Base-by-base conservation (phyloP, 139 green algal species). In the Tetradesmus obliquus region DNA sequence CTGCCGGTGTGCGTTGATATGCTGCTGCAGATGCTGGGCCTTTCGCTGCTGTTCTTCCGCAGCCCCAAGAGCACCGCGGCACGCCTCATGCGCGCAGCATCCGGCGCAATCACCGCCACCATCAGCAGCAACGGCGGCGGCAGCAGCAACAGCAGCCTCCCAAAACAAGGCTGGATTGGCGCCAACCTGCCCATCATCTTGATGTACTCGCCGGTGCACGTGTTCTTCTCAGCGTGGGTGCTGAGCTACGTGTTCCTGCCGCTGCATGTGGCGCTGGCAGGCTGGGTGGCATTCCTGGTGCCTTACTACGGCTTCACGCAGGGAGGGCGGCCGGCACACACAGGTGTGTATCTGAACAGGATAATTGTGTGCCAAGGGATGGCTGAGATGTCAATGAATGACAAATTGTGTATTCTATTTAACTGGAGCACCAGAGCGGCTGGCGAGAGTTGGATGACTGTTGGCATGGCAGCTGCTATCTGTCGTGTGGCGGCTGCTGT, bases 251-350 rank as follows among this genome's bases (percentile, higher is more conserved):
- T 87, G 58, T 88, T 96, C 69, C 57, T 96, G 87, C 95, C 94
- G 7, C 45, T 83, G 54, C 17, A 58, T 3, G 15, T 51, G 24
- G 93, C 92, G 53, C 19, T 74, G 24, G 54, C 22, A 6, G 60
- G 83, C 20, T 93, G 66, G 94, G 92, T 53, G 55, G 90, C 53
- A 13, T 85, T 93, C 5, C 82, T 97, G 82, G 84, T 94, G 13
- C 85, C 96, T 0, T 98, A 98, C 94, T 98, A 97, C 72, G 80
- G 76, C 3, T 79, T 93, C 55, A 98, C 97, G 58, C 72, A 86
- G 7, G 82, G 91, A 51, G 95, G 95, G 0, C 79, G 94, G 22
- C 95, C 96, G 3, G 93, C 96, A 87, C 95, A 98, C 90, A 97
- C 97, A 90, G 97, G 95, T 96, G 20, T 72, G n/a, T 79, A 45